Percentiles rank a stretch among this genome's conserved stretches.
Conservation (phyloP, 1,284 basidiomycete genomes). For the Fistulina hepatica region DNA sequence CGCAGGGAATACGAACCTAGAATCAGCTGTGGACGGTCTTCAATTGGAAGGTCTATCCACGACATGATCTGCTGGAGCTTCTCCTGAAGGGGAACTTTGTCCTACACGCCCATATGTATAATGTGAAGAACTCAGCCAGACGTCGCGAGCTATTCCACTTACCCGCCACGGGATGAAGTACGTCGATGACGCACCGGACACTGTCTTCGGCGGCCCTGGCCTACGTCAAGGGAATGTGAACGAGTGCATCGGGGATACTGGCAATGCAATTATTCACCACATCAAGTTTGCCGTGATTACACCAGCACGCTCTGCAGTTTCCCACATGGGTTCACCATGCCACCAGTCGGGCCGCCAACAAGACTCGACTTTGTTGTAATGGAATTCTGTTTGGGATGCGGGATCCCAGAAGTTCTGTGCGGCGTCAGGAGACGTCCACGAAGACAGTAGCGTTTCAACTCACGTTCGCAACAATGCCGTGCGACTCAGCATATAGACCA, state of each 20-base stretch:
- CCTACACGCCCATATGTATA: too few relatives aligned
- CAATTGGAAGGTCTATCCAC: constrained; percentile 69
- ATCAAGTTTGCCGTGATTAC: constrained; percentile 78
- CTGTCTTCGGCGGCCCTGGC: constrained; percentile 72
- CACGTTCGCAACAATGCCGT: constrained; percentile 86
- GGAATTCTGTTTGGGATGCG: constrained; percentile 44
- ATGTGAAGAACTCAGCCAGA: too few relatives aligned
- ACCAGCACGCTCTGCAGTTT: constrained; percentile 65
- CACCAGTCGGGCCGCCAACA: constrained; percentile 72
- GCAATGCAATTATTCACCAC: constrained; percentile 50
- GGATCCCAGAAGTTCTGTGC: constrained; percentile 81
- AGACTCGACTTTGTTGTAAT: constrained; percentile 52
- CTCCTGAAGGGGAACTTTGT: constrained; percentile 48
- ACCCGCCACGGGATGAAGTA: constrained; percentile 74
- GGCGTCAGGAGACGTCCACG: neutral
- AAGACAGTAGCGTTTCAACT: constrained; percentile 14
- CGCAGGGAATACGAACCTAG: constrained; percentile 38
- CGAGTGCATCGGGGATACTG: neutral
- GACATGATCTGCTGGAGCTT: constrained; percentile 66
- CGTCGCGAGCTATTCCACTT: constrained; percentile 14
- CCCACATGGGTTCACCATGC: constrained; percentile 88
- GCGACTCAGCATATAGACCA: constrained; percentile 76
- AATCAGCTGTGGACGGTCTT: constrained; percentile 66
- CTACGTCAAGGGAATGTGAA: too few relatives aligned
- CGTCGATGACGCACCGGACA: constrained; percentile 51